Conservation (phyloP, 2,329 filamentous ascomycete species). For the Chaetomiaceae sp. region DNA sequence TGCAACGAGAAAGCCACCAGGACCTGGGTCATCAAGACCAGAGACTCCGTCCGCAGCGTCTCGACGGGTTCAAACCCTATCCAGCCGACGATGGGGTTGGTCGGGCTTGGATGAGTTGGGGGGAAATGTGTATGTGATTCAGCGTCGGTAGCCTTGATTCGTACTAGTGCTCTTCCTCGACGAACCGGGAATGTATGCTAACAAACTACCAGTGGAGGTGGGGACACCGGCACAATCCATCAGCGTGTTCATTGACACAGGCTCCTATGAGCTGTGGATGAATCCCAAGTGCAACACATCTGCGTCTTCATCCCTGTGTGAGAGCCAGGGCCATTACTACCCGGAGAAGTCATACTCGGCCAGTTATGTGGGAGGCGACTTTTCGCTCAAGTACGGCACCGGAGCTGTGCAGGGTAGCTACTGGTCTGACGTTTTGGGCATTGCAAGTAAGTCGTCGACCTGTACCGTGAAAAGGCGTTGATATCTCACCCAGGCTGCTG, state of each 20-base stretch:
- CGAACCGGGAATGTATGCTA: background rate
- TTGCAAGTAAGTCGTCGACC: conserved; percentile 23
- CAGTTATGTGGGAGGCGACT: conserved; percentile 22
- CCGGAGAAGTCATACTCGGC: conserved; percentile 29
- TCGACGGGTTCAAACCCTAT: too few species aligned
- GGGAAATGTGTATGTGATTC: conserved; percentile 32
- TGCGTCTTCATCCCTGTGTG: conserved; percentile 28
- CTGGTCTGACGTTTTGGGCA: conserved; percentile 29
- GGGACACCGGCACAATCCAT: conserved; percentile 33
- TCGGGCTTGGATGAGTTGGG: conserved; percentile 20
- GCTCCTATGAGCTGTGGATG: conserved; percentile 34
- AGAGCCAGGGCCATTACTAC: conserved; percentile 30
- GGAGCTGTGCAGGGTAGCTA: conserved; percentile 30
- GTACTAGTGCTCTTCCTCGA: background rate
- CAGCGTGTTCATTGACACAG: conserved; percentile 34
- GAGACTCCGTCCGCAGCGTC: too few species aligned
- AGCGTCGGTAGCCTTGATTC: conserved; percentile 25
- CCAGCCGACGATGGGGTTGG: conserved; percentile 20
- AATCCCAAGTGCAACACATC: conserved; percentile 32
- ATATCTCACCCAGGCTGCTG: too few species aligned
- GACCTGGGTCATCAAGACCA: too few species aligned
- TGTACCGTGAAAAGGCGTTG: too few species aligned
- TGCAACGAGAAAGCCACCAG: too few species aligned
- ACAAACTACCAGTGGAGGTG: conserved; percentile 28
- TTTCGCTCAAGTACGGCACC: conserved; percentile 30